Percentiles rank a stretch among this genome's conserved stretches.
These are phyloP conservation scores for Teunomyces pallodes DNA, from an alignment of 805 yeast species.

Conservation along the genomic window DNA sequence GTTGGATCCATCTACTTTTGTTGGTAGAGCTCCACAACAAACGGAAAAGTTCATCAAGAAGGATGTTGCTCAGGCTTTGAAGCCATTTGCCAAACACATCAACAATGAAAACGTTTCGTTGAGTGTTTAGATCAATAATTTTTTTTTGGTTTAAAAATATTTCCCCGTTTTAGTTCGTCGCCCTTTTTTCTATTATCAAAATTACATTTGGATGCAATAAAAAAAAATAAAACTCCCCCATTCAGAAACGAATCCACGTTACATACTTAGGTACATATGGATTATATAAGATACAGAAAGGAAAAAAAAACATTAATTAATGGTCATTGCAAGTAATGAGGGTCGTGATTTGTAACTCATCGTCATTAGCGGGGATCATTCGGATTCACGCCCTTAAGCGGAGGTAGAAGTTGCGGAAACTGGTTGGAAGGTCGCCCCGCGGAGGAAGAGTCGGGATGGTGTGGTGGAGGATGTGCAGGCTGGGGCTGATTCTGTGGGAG, in stretches of 20 bases:
- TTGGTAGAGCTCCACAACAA: constrained; percentile 98
- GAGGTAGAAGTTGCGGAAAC: not conserved
- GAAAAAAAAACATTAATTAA: not conserved
- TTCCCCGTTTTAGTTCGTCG: not conserved
- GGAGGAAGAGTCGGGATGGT: not conserved
- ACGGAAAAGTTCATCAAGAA: constrained; percentile 86
- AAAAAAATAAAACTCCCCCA: not conserved
- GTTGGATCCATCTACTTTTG: constrained; percentile 90
- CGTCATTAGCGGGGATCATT: not conserved
- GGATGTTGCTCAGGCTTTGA: constrained; percentile 82
- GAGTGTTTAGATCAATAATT: constrained; percentile 55
- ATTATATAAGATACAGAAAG: not conserved
- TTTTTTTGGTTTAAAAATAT: not conserved
- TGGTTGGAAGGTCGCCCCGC: not conserved
- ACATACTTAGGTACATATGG: not conserved
- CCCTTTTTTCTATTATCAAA: not conserved
- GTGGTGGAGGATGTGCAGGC: not conserved
- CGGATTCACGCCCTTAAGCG: not conserved
- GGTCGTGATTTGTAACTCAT: too few species aligned
- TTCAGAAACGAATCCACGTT: not conserved
- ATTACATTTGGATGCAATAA: not conserved
- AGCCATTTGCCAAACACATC: constrained; percentile 58
- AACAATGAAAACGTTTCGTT: constrained; percentile 70
- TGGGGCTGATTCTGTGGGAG: not conserved
- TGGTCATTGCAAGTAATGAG: too few species aligned